Percentiles rank a stretch among this genome's conserved stretches.
phyloP scores from a whole-genome alignment of 345 rosid species.

The Eucalyptus sp. region DNA sequence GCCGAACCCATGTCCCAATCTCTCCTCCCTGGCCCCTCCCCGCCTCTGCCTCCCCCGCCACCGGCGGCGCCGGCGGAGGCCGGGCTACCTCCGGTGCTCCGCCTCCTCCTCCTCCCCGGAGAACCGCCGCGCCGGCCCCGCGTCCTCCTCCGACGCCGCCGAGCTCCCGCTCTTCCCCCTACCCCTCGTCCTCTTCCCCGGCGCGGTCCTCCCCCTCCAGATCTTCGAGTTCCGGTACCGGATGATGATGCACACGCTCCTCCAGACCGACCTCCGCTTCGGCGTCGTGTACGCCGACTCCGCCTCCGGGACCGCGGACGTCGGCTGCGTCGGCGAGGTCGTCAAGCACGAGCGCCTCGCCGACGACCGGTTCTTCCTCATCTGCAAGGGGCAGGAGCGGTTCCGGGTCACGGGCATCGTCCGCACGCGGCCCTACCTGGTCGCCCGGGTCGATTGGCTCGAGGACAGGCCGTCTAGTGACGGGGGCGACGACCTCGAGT shows the following conservation, averaged over 20 bases:
- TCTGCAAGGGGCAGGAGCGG: constrained; percentile 88
- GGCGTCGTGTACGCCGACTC: constrained; percentile 81
- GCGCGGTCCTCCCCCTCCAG: constrained; percentile 88
- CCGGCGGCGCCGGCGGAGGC: not conserved
- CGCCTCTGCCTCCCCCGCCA: not conserved
- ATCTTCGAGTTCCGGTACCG: constrained; percentile 98
- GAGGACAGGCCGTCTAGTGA: constrained; percentile 83
- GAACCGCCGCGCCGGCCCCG: constrained; percentile 17
- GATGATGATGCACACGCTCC: constrained; percentile 97
- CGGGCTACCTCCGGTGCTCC: not conserved
- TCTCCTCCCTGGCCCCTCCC: not conserved
- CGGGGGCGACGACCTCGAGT: constrained; percentile 50
- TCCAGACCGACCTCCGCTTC: constrained; percentile 82
- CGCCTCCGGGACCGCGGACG: constrained; percentile 46
- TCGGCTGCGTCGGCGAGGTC: constrained; percentile 91
- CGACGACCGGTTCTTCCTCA: constrained; percentile 81
- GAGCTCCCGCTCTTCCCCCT: constrained; percentile 92
- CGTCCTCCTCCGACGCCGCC: constrained; percentile 47
- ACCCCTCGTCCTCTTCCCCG: constrained; percentile 87
- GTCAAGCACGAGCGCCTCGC: constrained; percentile 83
- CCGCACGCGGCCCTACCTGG: constrained; percentile 81
- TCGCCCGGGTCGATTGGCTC: constrained; percentile 78
- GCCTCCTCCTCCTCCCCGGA: constrained; percentile 24
- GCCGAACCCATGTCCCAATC: not conserved
- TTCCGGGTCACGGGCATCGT: constrained; percentile 65